Evolutionary conservation across 768 basidiomycete species (phyloP).

Genomic region (Tylopilus sp.): DNA sequence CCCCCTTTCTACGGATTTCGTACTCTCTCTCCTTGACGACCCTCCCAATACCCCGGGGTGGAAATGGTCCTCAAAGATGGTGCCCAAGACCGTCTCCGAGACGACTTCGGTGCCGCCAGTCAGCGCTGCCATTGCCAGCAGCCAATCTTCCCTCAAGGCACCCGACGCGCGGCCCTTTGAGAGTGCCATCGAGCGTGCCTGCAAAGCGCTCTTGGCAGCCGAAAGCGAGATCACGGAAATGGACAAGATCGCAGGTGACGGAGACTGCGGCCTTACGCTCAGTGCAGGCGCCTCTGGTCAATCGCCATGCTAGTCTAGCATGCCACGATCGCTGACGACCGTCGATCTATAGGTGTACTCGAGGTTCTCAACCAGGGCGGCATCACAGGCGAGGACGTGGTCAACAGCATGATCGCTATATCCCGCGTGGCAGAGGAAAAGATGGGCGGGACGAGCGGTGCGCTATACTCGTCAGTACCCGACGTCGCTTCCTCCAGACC

Average conservation of each 20-base stretch:
- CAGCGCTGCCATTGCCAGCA: not conserved
- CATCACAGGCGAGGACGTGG: conserved; percentile 62
- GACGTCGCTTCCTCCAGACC: not conserved
- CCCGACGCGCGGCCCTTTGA: conserved; percentile 50
- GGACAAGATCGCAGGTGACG: conserved; percentile 92
- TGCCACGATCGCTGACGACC: not conserved
- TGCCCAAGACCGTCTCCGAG: conserved; percentile 33
- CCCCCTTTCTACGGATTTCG: conserved; percentile 36
- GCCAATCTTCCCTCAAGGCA: conserved; percentile 30
- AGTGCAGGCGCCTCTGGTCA: conserved; percentile 73
- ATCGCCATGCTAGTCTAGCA: not conserved
- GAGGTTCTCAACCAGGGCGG: conserved; percentile 50
- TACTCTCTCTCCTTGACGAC: conserved; percentile 72
- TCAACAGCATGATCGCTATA: conserved; percentile 61
- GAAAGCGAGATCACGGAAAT: conserved; percentile 89
- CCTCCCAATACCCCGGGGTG: conserved; percentile 73
- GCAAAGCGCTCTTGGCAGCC: conserved; percentile 63
- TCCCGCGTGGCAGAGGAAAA: conserved; percentile 73
- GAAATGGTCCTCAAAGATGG: conserved; percentile 64
- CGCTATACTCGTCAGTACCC: conserved; percentile 76
- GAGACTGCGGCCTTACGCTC: conserved; percentile 68
- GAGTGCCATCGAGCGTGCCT: conserved; percentile 53
- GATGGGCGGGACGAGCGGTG: conserved; percentile 93
- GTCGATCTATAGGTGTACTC: conserved; percentile 48
- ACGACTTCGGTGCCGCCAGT: conserved; percentile 11